Percentiles rank a stretch among this genome's conserved stretches.
phyloP scores from a whole-genome alignment of 1,139 yeast species.

The Insectozyma bohioensis region DNA sequence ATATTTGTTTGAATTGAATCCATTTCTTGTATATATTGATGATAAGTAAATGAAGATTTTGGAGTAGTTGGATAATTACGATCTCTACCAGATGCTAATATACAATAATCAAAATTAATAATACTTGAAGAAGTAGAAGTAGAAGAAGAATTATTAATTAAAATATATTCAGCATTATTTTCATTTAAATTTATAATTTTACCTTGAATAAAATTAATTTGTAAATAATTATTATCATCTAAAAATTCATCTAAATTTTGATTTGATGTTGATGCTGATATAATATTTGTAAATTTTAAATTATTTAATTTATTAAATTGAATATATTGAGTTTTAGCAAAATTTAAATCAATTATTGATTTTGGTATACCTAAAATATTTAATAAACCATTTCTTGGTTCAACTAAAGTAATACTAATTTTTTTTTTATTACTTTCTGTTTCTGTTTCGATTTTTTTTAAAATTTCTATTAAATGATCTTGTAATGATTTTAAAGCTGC shows the following conservation, averaged over 20 bases:
- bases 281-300: slow-evolving; percentile 28
- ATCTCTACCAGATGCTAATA: slow-evolving; percentile 52
- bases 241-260: slow-evolving; percentile 15
- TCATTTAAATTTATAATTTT: slow-evolving; percentile 30
- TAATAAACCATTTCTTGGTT: slow-evolving; percentile 53
- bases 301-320: slow-evolving; percentile 32
- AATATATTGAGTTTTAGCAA: slow-evolving; percentile 45
- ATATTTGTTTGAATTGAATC: slow-evolving; percentile 24
- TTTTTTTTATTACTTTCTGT: slow-evolving; percentile 8
- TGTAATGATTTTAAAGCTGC: slow-evolving; percentile 40
- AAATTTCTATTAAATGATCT: slow-evolving; percentile 7
- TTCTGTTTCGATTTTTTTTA: slow-evolving; percentile 10
- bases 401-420: slow-evolving; percentile 43
- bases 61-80: slow-evolving; percentile 59
- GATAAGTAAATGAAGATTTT: slow-evolving; percentile 26
- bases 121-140: slow-evolving; percentile 15
- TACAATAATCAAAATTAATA: slow-evolving; percentile 47
- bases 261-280: no score
- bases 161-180: slow-evolving; percentile 5
- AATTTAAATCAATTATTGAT: slow-evolving; percentile 45
- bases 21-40: slow-evolving; percentile 35
- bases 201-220: slow-evolving; percentile 41
- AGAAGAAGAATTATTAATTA: slow-evolving; percentile 1
- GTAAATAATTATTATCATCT: slow-evolving; percentile 6
- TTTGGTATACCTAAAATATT: slow-evolving; percentile 53